phyloP scores from a whole-genome alignment of 768 basidiomycete genomes.

The Chalciporus sphaerocephalus region DNA sequence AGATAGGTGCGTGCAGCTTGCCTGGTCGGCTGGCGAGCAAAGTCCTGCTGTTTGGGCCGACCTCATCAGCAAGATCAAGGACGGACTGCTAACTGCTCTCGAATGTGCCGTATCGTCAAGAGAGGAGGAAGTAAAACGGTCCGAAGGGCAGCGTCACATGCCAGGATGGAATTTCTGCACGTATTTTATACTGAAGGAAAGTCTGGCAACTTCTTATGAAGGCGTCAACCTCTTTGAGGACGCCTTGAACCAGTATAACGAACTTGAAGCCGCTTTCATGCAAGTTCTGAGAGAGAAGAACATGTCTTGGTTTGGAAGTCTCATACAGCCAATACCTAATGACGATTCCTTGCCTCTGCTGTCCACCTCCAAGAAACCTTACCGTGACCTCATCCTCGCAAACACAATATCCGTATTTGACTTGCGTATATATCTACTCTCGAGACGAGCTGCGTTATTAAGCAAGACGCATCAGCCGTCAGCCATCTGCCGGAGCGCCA shows the following conservation, averaged over 20 bases:
- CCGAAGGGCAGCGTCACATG: conserved; percentile 85
- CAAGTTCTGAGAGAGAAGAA: conserved; percentile 73
- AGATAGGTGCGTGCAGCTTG: conserved; percentile 82
- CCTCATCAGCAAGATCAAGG: conserved; percentile 83
- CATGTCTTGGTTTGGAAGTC: conserved; percentile 87
- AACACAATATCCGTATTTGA: conserved; percentile 94
- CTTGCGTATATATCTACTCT: conserved; percentile 85
- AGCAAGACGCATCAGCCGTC: conserved; percentile 61
- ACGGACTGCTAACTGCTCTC: conserved; percentile 80
- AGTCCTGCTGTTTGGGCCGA: conserved; percentile 87
- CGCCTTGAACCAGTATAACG: conserved; percentile 82
- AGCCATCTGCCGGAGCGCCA: conserved; percentile 69
- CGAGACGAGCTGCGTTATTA: conserved; percentile 76
- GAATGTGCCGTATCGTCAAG: conserved; percentile 71
- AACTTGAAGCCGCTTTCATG: conserved; percentile 82
- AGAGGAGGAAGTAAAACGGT: conserved; percentile 87
- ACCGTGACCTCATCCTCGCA: conserved; percentile 81
- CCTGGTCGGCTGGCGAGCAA: conserved; percentile 66
- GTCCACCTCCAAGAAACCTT: conserved; percentile 76
- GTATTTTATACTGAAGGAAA: conserved; percentile 98
- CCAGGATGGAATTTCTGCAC: conserved; percentile 99
- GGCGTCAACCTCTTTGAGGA: conserved; percentile 88
- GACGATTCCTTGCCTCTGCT: conserved; percentile 83
- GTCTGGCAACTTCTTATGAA: conserved; percentile 86
- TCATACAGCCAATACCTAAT: conserved; percentile 62